Percentiles rank a stretch among this genome's conserved stretches.
Evolutionary conservation across 805 yeast species (phyloP).

Genomic region (Torulaspora microellipsoides): DNA sequence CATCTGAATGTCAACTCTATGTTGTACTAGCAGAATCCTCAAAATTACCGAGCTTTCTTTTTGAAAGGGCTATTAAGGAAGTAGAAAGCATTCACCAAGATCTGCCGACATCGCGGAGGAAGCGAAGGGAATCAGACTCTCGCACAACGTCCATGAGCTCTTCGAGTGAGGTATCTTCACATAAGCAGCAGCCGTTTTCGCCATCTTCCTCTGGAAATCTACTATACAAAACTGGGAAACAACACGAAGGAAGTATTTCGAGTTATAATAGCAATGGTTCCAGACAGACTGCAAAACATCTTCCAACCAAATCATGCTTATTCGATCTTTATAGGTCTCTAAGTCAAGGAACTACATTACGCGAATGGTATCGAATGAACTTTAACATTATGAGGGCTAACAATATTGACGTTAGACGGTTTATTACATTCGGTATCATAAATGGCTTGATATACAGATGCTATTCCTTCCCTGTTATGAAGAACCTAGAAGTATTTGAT

Average conservation of each 20-base stretch:
- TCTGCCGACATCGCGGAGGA: conserved; percentile 6
- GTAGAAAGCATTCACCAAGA: conserved; percentile 8
- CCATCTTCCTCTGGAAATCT: conserved; percentile 4
- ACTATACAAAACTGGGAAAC: conserved; percentile 8
- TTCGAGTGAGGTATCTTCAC: conserved; percentile 12
- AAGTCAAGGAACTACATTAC: conserved; percentile 70
- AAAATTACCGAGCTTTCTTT: conserved; percentile 31
- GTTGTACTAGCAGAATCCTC: conserved; percentile 47
- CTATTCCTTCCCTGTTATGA: conserved; percentile 64
- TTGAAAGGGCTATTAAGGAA: conserved; percentile 17
- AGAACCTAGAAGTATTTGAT: conserved; percentile 16
- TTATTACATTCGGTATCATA: conserved; percentile 80
- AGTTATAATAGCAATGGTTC: conserved; percentile 13
- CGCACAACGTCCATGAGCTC: conserved; percentile 27
- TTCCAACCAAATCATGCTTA: conserved; percentile 62
- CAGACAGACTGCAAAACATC: conserved; percentile 4
- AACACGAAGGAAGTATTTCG: conserved; percentile 16
- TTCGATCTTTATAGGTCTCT: conserved; percentile 74
- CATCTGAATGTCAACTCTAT: conserved; percentile 81
- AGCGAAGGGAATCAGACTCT: conserved; percentile 17
- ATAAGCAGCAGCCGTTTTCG: neutral
- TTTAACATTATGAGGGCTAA: conserved; percentile 42
- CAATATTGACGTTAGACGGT: conserved; percentile 76
- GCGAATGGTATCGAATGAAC: conserved; percentile 78
- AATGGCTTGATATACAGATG: conserved; percentile 80